Evolutionary conservation across 2,329 filamentous ascomycete species (phyloP), one percentile per base, ranked within the genome.

Genomic region (Pyrenochaeta sp.): DNA sequence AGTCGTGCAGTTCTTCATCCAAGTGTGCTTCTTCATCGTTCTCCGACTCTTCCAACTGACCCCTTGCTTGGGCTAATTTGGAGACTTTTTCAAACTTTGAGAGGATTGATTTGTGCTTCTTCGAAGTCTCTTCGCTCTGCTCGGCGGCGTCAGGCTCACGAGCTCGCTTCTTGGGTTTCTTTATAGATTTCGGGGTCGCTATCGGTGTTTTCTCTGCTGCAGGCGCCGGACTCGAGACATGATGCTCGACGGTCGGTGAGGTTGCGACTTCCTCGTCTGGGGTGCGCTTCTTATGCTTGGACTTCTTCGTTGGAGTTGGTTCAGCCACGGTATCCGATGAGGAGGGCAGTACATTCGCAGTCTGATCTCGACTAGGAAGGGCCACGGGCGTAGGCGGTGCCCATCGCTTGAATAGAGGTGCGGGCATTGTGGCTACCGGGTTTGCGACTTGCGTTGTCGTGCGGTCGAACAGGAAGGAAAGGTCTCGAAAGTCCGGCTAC

Each of bases 1-100:
- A 77, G 15, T 89, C 90, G 40, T 91, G 85, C 3, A 85, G 67
- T 60, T 86, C 80, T 20, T 60, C 60, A 21, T 60, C 44, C 15
- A 58, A 55, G 23, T 56, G 44, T 7, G 60, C 49, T 23, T 54
- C 49, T 27, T 38, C 20, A 59, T 83, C 79, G 9, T 59, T 50
- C 11, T 58, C 41, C 3, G 60, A 48, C 1, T 53, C 51, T 4
- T 36, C 32, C 6, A 51, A 43, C 21, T 51, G 50, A 21, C 43
- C 41, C 26, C 37, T 48, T 34, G 63, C 46, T 36, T 63, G 58
- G 19, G 61, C 61, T 17, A 63, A 52, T 45, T 65, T 65, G 1
- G 63, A 57, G 1, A 64, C 70, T 27, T 74, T 76, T 38, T 77
- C 71, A 34, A 74, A 79, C 32, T 79, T 79, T 8, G 63, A 68